Evolutionary conservation across 352 stramenopile genomes (phyloP).

Genomic region (Phytophthora pluvialis): DNA sequence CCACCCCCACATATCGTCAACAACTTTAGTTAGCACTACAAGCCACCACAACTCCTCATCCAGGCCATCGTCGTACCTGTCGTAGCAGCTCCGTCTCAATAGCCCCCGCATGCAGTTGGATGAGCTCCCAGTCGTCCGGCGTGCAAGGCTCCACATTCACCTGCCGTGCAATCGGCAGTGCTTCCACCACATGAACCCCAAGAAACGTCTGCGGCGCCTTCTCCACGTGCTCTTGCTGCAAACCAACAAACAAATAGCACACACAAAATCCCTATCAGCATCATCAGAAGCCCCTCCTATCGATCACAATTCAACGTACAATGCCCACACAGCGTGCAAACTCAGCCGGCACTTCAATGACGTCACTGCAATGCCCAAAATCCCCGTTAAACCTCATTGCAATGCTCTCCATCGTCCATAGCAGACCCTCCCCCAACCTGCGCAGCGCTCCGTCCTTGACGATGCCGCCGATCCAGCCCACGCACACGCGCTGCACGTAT

Average conservation of each 20-base stretch:
- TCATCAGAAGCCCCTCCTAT: background rate
- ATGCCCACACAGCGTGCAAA: slow-evolving; percentile 85
- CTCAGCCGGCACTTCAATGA: slow-evolving; percentile 84
- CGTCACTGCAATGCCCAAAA: slow-evolving; percentile 50
- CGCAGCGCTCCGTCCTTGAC: slow-evolving; percentile 53
- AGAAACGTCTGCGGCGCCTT: slow-evolving; percentile 66
- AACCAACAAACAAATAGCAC: background rate
- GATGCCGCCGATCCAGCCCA: slow-evolving; percentile 72
- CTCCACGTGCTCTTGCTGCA: slow-evolving; percentile 67
- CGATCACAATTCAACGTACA: slow-evolving; percentile 39
- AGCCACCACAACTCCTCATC: background rate
- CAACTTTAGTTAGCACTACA: slow-evolving; percentile 5
- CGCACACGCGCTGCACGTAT: slow-evolving; percentile 77
- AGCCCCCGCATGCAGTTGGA: slow-evolving; percentile 85
- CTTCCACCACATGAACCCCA: slow-evolving; percentile 77
- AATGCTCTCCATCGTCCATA: background rate
- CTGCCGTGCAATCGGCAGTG: slow-evolving; percentile 66
- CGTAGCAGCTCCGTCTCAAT: slow-evolving; percentile 85
- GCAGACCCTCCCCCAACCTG: slow-evolving; percentile 38
- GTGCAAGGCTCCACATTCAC: slow-evolving; percentile 88
- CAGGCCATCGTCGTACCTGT: slow-evolving; percentile 58
- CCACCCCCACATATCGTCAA: background rate
- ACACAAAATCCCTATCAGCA: background rate
- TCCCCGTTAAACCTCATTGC: background rate
- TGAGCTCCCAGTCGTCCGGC: slow-evolving; percentile 90